Conservation (phyloP, 1,284 basidiomycete species). For the Sanghuangporus baumii region DNA sequence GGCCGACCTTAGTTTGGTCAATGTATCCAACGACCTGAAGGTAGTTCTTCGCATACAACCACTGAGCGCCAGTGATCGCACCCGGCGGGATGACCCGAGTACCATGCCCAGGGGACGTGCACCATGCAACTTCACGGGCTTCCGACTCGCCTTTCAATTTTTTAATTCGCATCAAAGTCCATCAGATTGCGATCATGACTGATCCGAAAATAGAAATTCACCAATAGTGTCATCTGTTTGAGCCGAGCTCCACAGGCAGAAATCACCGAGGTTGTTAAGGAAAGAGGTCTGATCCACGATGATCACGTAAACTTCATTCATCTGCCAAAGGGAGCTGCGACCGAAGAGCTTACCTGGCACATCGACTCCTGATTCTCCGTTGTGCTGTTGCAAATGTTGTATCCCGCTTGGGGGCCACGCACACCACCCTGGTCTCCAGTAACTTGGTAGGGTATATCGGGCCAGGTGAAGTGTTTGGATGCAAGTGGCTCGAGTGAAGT, state of each 20-base stretch:
- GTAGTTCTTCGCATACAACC: constrained; percentile 25
- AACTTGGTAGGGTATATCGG: constrained; percentile 42
- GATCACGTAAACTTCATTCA: background rate
- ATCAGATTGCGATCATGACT: background rate
- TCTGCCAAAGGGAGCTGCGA: constrained; percentile 13
- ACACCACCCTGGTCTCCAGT: constrained; percentile 39
- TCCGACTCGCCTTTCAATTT: constrained; percentile 42
- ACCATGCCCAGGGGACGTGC: constrained; percentile 48
- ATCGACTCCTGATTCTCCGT: constrained; percentile 53
- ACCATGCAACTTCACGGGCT: constrained; percentile 57
- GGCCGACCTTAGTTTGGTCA: constrained; percentile 28
- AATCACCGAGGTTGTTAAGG: constrained; percentile 21
- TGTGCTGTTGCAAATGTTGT: constrained; percentile 67
- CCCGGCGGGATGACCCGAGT: constrained; percentile 52
- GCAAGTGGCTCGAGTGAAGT: constrained; percentile 19
- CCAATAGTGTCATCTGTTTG: constrained; percentile 22
- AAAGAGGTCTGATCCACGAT: constrained; percentile 10
- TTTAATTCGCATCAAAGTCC: background rate
- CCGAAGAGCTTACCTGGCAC: constrained; percentile 43
- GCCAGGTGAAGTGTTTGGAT: constrained; percentile 19
- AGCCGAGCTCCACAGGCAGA: constrained; percentile 27
- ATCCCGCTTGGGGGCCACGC: constrained; percentile 57
- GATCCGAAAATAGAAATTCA: background rate
- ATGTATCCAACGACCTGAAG: constrained; percentile 30
- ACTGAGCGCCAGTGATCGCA: constrained; percentile 43